phyloP scores from a whole-genome alignment of 352 stramenopile species.

The Globisporangium viniferum region DNA sequence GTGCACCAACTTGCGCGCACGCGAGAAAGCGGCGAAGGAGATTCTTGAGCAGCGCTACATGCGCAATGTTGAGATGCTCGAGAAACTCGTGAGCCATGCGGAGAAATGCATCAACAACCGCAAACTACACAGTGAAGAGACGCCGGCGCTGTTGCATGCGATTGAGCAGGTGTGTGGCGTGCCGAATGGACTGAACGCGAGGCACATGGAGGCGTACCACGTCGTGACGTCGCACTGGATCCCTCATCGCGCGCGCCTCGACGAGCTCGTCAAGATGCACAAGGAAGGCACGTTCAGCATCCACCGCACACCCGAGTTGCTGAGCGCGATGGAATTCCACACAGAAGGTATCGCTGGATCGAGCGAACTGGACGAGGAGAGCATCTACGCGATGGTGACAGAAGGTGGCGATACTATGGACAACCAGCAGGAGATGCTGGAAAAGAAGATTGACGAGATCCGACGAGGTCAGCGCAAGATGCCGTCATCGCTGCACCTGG shows the following conservation, averaged over 20 bases:
- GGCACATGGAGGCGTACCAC: slow-evolving; percentile 56
- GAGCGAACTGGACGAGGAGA: slow-evolving; percentile 36
- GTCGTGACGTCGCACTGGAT: slow-evolving; percentile 65
- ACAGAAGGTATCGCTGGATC: slow-evolving; percentile 59
- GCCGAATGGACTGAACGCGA: slow-evolving; percentile 37
- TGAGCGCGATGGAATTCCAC: slow-evolving; percentile 64
- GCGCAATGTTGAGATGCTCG: slow-evolving; percentile 40
- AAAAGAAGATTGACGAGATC: slow-evolving; percentile 62
- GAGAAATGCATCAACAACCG: slow-evolving; percentile 71
- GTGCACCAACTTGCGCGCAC: slow-evolving; percentile 42
- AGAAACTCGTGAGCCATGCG: slow-evolving; percentile 47
- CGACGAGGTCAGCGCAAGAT: slow-evolving; percentile 56
- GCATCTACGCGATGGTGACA: slow-evolving; percentile 26
- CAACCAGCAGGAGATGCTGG: slow-evolving; percentile 35
- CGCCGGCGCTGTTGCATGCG: slow-evolving; percentile 51
- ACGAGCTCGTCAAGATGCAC: slow-evolving; percentile 73
- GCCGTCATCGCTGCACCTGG: slow-evolving; percentile 34
- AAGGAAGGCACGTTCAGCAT: slow-evolving; percentile 77
- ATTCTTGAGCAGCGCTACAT: slow-evolving; percentile 39
- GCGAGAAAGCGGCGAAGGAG: slow-evolving; percentile 40
- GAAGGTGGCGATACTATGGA: slow-evolving; percentile 21
- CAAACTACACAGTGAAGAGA: slow-evolving; percentile 72
- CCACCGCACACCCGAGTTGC: slow-evolving; percentile 60
- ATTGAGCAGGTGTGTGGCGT: slow-evolving; percentile 66
- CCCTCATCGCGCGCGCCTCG: slow-evolving; percentile 42